Evolutionary conservation across 164 flowering plant species (phyloP).

Genomic region (Echeveria elegans): DNA sequence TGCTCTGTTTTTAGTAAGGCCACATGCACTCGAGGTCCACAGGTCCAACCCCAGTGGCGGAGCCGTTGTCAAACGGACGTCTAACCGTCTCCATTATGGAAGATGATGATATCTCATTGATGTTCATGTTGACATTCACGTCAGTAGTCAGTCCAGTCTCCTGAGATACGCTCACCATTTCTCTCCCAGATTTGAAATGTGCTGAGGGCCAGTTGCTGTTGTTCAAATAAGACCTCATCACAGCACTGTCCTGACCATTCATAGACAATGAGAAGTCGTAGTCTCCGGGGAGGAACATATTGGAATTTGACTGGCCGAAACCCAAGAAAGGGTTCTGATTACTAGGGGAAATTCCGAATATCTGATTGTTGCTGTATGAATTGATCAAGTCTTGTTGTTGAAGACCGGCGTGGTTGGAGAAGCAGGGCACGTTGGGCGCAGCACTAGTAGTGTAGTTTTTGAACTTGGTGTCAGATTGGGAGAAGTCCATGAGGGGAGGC

Average conservation of each 20-base stretch:
- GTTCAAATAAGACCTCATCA: neutral
- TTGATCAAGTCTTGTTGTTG: neutral
- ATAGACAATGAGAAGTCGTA: neutral
- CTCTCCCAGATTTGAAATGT: neutral
- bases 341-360: neutral
- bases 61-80: neutral
- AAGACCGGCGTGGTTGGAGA: constrained; percentile 10
- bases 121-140: constrained; percentile 4
- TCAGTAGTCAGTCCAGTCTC: constrained; percentile 1
- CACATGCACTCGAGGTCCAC: neutral
- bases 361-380: neutral
- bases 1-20: neutral
- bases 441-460: neutral
- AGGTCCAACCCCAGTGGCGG: neutral
- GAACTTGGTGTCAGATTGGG: constrained; percentile 13
- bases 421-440: constrained; percentile 31
- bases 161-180: neutral
- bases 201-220: neutral
- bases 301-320: neutral
- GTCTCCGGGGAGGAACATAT: neutral
- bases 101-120: neutral
- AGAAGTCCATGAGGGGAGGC: constrained; percentile 33
- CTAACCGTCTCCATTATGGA: neutral
- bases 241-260: neutral
- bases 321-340: neutral